phyloP scores from a whole-genome alignment of 129 eudicot genomes.

The Escallonia herrerae region DNA sequence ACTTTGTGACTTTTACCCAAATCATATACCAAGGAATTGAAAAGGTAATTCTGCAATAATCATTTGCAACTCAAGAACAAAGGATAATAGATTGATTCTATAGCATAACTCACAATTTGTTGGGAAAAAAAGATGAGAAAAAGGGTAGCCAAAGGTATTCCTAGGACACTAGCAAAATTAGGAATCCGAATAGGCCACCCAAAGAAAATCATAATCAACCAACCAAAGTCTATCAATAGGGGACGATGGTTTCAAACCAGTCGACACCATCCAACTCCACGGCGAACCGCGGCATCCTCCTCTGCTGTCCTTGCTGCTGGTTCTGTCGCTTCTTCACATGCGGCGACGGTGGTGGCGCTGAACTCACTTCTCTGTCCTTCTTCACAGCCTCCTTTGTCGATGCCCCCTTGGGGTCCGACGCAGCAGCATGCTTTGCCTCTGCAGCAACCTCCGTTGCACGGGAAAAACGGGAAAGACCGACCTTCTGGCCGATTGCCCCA shows the following conservation, averaged over 20 bases:
- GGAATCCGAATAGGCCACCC: no score
- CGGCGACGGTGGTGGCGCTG: background rate
- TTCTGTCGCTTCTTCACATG: background rate
- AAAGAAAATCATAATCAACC: background rate
- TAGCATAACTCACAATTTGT: background rate
- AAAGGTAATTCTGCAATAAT: no score
- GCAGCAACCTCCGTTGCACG: background rate
- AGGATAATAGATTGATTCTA: no score
- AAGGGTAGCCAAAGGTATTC: no score
- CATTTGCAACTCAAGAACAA: no score
- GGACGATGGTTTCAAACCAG: conserved; percentile 66
- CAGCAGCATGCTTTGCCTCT: background rate
- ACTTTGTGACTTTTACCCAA: no score
- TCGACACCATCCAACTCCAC: conserved; percentile 59
- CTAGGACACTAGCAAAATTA: no score
- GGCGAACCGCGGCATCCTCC: conserved; percentile 45
- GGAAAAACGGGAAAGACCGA: conserved; percentile 8
- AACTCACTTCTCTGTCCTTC: conserved; percentile 1
- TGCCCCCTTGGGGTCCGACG: background rate
- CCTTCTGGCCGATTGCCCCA: conserved; percentile 29
- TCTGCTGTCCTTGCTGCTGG: background rate
- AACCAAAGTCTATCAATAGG: background rate
- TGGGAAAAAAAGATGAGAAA: no score
- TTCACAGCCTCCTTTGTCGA: no score
- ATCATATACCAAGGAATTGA: no score